Evolutionary conservation across 495 filamentous ascomycete species (phyloP).

Genomic region (Monascus purpureus): DNA sequence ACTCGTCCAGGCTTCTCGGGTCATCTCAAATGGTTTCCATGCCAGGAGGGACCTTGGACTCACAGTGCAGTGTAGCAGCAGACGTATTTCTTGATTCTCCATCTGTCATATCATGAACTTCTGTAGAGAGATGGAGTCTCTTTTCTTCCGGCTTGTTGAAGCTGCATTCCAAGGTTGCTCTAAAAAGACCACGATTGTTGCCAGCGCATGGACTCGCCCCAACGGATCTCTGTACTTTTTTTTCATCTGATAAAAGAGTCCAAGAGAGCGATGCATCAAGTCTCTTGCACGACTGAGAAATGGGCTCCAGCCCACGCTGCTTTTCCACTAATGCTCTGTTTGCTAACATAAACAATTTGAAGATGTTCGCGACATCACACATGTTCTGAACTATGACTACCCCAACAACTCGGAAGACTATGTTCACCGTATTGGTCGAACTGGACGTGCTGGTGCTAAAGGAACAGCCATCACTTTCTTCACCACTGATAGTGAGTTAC

Average conservation of each 20-base stretch:
- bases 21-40: constrained; percentile 58
- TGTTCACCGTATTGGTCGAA: constrained; percentile 91
- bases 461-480: constrained; percentile 90
- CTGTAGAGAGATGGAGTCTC: constrained; percentile 63
- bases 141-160: constrained; percentile 56
- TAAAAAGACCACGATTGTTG: constrained; percentile 57
- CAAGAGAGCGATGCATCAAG: constrained; percentile 59
- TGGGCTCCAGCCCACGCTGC: constrained; percentile 38
- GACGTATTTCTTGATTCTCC: constrained; percentile 56
- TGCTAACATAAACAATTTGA: constrained; percentile 68
- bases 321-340: constrained; percentile 31
- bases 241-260: constrained; percentile 35
- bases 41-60: constrained; percentile 71
- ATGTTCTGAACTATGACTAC: constrained; percentile 99
- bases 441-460: constrained; percentile 78
- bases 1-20: constrained; percentile 73
- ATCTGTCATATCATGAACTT: constrained; percentile 49
- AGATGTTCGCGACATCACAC: constrained; percentile 99
- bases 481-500: constrained; percentile 87
- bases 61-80: constrained; percentile 59
- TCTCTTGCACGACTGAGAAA: constrained; percentile 47
- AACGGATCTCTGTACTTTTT: constrained; percentile 28
- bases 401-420: constrained; percentile 99
- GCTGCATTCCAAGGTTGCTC: constrained; percentile 53
- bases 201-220: constrained; percentile 35